Percentiles rank a stretch among this genome's conserved stretches.
Conservation (phyloP, 2,329 filamentous ascomycete genomes). For the Calonectria honghensis region DNA sequence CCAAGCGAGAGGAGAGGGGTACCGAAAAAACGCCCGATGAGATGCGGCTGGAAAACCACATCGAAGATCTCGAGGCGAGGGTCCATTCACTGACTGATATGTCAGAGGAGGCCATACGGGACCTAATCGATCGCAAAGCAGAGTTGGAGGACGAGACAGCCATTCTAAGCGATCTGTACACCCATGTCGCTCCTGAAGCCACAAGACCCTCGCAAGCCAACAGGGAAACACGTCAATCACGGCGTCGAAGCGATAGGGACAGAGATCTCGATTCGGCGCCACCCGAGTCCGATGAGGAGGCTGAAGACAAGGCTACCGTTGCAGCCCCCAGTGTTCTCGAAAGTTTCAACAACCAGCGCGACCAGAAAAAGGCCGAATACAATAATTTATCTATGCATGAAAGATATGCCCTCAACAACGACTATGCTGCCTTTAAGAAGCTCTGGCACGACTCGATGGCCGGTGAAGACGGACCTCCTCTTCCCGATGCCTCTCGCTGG, state of each 20-base stretch:
- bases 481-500: slow-evolving; percentile 74
- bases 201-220: slow-evolving; percentile 29
- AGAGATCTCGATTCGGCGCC: slow-evolving; percentile 32
- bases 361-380: slow-evolving; percentile 66
- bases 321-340: slow-evolving; percentile 54
- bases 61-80: slow-evolving; percentile 62
- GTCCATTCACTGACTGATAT: slow-evolving; percentile 66
- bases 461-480: slow-evolving; percentile 67
- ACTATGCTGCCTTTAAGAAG: slow-evolving; percentile 76
- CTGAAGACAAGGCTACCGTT: slow-evolving; percentile 51
- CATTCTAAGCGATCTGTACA: slow-evolving; percentile 62
- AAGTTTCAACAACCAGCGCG: slow-evolving; percentile 61
- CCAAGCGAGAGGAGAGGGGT: slow-evolving; percentile 62
- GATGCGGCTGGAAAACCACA: slow-evolving; percentile 62
- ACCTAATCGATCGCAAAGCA: slow-evolving; percentile 69
- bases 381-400: slow-evolving; percentile 63
- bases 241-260: slow-evolving; percentile 42
- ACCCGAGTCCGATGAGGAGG: slow-evolving; percentile 49
- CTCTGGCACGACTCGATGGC: slow-evolving; percentile 73
- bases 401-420: slow-evolving; percentile 74
- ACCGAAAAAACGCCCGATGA: slow-evolving; percentile 61
- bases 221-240: slow-evolving; percentile 22
- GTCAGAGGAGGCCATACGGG: slow-evolving; percentile 68
- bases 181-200: slow-evolving; percentile 49
- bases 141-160: slow-evolving; percentile 70